A percentile compares a stretch with the other conserved stretches of the same genome.
phyloP scores from a whole-genome alignment of 2,329 filamentous ascomycete species.

The Epichloe elymi region DNA sequence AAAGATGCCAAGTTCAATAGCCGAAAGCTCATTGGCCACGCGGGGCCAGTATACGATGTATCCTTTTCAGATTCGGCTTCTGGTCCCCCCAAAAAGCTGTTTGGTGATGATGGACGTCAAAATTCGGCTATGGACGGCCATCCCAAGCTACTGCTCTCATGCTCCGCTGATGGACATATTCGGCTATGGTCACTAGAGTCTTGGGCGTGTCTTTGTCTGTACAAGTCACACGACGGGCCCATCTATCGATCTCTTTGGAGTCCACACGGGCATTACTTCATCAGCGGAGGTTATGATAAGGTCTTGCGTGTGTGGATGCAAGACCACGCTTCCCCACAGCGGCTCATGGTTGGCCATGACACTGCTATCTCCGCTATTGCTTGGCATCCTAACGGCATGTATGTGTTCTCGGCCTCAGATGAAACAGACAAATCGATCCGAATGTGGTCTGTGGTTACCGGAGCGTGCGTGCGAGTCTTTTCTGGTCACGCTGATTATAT shows the following conservation, averaged over 20 bases:
- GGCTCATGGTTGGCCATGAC: conserved; percentile 85
- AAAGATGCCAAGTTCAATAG: conserved; percentile 47
- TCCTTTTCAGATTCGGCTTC: conserved; percentile 70
- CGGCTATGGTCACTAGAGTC: conserved; percentile 87
- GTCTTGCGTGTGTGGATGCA: conserved; percentile 86
- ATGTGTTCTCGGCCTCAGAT: conserved; percentile 83
- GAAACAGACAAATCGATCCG: conserved; percentile 79
- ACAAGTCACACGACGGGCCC: conserved; percentile 83
- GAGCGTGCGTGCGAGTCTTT: conserved; percentile 79
- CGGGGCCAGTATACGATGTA: conserved; percentile 76
- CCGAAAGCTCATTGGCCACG: conserved; percentile 74
- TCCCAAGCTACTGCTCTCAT: conserved; percentile 72
- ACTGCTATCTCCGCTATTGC: conserved; percentile 81
- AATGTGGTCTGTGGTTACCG: conserved; percentile 92
- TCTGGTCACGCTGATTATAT: conserved; percentile 83
- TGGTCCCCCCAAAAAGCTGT: conserved; percentile 33
- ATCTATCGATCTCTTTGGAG: conserved; percentile 84
- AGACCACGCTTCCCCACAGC: conserved; percentile 78
- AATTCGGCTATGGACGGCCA: conserved; percentile 34
- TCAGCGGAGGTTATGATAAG: conserved; percentile 76
- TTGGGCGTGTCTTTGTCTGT: conserved; percentile 86
- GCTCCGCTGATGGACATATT: conserved; percentile 74
- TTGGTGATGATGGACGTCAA: conserved; percentile 32
- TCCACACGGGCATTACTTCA: conserved; percentile 90
- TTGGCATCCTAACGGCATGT: conserved; percentile 90